phyloP scores from a whole-genome alignment of 257 asterid genomes.

The Scutellaria baicalensis region DNA sequence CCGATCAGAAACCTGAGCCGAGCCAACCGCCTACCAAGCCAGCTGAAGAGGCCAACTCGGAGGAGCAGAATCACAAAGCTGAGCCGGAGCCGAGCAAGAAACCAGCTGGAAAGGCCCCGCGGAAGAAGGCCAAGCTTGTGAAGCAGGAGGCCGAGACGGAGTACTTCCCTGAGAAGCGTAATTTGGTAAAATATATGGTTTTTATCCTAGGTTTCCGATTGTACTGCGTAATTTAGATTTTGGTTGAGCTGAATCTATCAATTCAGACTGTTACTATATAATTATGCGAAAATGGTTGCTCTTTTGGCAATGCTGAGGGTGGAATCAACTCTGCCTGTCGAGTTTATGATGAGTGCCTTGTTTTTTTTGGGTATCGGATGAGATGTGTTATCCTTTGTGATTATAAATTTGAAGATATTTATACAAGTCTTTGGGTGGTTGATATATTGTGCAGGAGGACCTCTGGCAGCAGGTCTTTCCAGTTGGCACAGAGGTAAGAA shows the following conservation, averaged over 20 bases:
- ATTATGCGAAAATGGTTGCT: not conserved
- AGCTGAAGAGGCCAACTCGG: conserved; percentile 15
- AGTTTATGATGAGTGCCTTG: not conserved
- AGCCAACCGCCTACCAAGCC: conserved; percentile 16
- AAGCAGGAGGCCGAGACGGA: conserved; percentile 51
- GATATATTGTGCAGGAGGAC: conserved; percentile 17
- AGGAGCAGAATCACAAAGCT: conserved; percentile 11
- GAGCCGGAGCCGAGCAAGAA: conserved; percentile 29
- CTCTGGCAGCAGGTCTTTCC: conserved; percentile 23
- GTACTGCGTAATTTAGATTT: not conserved
- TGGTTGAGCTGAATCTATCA: not conserved
- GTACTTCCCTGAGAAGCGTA: conserved; percentile 66
- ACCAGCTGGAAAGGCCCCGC: conserved; percentile 29
- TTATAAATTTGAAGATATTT: not conserved
- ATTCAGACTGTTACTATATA: not conserved
- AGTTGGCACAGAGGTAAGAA: conserved; percentile 20
- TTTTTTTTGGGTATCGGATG: not conserved
- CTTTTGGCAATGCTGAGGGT: not conserved
- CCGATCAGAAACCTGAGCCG: conserved; percentile 17
- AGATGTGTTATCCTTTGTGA: not conserved
- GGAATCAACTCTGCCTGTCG: not conserved
- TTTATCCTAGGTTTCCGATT: not conserved
- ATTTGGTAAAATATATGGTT: conserved; percentile 38
- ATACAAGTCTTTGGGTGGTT: not conserved
- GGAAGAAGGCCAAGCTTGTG: conserved; percentile 41